Percentiles rank a stretch among this genome's conserved stretches.
Evolutionary conservation across 441 rosid species (phyloP).

Genomic region (Pelargonium cotyledonis): DNA sequence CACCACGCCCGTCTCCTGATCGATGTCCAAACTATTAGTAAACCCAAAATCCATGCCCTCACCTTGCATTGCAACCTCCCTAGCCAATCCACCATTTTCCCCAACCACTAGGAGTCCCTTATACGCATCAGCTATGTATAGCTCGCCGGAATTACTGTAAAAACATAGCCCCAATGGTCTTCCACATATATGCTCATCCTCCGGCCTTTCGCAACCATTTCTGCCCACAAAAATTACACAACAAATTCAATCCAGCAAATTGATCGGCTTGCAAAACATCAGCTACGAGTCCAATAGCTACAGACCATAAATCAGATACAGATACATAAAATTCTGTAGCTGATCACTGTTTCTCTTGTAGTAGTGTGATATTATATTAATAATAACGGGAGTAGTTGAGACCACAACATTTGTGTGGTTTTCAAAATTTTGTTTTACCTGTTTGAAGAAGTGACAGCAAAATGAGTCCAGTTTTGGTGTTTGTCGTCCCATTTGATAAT

Average conservation of each 20-base stretch:
- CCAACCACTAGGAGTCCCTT: constrained; percentile 50
- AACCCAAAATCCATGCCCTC: constrained; percentile 25
- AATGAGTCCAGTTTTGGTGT: constrained; percentile 40
- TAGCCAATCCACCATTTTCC: constrained; percentile 39
- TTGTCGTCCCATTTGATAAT: constrained; percentile 41
- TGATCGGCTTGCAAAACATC: no score
- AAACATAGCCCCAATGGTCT: constrained; percentile 53
- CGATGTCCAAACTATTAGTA: constrained; percentile 40
- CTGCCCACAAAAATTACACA: constrained; percentile 16
- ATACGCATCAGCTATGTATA: constrained; percentile 54
- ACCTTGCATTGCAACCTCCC: constrained; percentile 14
- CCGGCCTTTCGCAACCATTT: constrained; percentile 35
- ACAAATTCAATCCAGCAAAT: no score
- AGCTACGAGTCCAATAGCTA: no score
- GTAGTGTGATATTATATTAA: no score
- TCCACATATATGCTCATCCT: constrained; percentile 45
- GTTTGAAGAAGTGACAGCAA: constrained; percentile 35
- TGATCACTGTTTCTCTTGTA: no score
- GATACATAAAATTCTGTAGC: no score
- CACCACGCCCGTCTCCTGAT: constrained; percentile 27
- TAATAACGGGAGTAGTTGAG: no score
- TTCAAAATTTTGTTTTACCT: constrained; percentile 34
- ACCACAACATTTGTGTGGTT: no score
- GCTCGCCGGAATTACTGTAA: constrained; percentile 26
- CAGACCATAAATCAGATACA: no score